Conservation (phyloP, 2,329 filamentous ascomycete species). For the Amauroascus niger region DNA sequence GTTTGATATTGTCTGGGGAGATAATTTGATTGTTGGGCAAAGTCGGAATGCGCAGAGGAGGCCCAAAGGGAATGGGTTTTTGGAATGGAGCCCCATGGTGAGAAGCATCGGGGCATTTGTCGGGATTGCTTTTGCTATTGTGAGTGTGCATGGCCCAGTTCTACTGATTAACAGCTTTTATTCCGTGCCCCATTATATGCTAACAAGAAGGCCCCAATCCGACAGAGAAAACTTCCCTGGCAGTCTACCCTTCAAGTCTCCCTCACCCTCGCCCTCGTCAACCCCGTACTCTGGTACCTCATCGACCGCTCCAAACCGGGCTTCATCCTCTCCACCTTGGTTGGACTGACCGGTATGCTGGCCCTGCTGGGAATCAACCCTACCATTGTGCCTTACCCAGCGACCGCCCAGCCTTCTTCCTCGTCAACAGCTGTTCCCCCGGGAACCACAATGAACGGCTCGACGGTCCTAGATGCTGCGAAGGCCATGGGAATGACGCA, state of each 20-base stretch:
- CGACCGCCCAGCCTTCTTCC: conserved; percentile 32
- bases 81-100: conserved; percentile 66
- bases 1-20: conserved; percentile 68
- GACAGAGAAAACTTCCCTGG: conserved; percentile 79
- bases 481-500: conserved; percentile 32
- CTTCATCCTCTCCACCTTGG: conserved; percentile 64
- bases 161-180: too few relatives aligned
- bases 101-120: conserved; percentile 61
- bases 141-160: conserved; percentile 40
- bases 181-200: too few relatives aligned
- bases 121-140: conserved; percentile 70
- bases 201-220: too few relatives aligned
- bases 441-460: conserved; percentile 20
- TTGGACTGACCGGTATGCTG: conserved; percentile 64
- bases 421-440: conserved; percentile 25
- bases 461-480: conserved; percentile 9
- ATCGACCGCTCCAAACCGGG: conserved; percentile 84
- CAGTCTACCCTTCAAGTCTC: conserved; percentile 90
- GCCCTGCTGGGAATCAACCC: conserved; percentile 67
- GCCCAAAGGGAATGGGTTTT: conserved; percentile 31
- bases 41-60: conserved; percentile 15
- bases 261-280: conserved; percentile 76
- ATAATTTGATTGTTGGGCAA: conserved; percentile 33
- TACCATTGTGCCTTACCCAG: conserved; percentile 63
- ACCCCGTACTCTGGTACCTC: conserved; percentile 91